Conservation (phyloP, 768 basidiomycete species). For the Imleria badia region DNA sequence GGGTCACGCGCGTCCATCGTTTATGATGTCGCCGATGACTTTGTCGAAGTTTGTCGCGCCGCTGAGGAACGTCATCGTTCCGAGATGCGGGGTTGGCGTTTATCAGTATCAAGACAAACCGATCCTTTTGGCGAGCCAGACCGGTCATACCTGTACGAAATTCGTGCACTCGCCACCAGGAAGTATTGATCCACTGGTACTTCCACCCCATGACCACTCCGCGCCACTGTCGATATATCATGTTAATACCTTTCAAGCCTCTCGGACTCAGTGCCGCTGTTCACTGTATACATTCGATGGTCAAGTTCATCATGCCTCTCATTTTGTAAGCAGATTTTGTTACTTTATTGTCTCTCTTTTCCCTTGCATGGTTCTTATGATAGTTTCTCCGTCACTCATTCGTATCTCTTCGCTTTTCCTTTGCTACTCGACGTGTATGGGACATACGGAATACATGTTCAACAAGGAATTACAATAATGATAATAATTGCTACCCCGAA, state of each 20-base stretch:
- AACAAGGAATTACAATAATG: conserved; percentile 24
- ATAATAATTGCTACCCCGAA: conserved; percentile 16
- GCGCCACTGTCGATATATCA: conserved; percentile 8
- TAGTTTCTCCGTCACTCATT: conserved; percentile 26
- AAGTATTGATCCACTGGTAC: conserved; percentile 53
- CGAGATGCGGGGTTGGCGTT: conserved; percentile 83
- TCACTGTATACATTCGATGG: conserved; percentile 22
- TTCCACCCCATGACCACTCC: background rate
- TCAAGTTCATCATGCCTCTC: conserved; percentile 23
- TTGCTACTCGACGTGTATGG: conserved; percentile 38
- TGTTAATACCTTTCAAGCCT: conserved; percentile 14
- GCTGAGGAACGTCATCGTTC: conserved; percentile 81
- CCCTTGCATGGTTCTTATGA: conserved; percentile 29
- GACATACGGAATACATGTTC: conserved; percentile 35
- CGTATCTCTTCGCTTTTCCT: conserved; percentile 9
- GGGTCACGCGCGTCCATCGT: conserved; percentile 80
- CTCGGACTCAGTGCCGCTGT: conserved; percentile 23
- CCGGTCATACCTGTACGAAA: conserved; percentile 72
- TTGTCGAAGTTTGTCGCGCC: conserved; percentile 65
- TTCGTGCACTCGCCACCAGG: conserved; percentile 82
- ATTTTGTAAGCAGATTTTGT: conserved; percentile 28
- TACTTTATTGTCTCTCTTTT: conserved; percentile 28
- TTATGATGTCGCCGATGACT: conserved; percentile 72
- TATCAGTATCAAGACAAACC: conserved; percentile 22
- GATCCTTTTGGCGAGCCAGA: conserved; percentile 42